Percentiles rank a stretch among this genome's conserved stretches.
phyloP scores from a whole-genome alignment of 495 filamentous ascomycete genomes.

The Penicillium paradoxum region DNA sequence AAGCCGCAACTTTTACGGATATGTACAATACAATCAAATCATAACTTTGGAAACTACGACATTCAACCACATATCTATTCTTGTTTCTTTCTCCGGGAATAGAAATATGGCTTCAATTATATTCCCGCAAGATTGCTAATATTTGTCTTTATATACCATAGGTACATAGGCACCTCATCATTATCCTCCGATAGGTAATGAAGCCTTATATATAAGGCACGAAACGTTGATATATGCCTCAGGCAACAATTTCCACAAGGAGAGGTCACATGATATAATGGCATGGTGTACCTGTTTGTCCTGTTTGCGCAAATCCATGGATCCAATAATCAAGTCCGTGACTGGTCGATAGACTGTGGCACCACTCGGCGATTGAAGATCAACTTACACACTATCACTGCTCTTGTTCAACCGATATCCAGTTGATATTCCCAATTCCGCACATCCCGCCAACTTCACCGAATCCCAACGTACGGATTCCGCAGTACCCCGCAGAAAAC shows the following conservation, averaged over 20 bases:
- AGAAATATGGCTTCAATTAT: too few species aligned
- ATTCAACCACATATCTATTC: neutral
- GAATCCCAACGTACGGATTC: neutral
- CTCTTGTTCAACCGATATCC: neutral
- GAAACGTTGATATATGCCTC: too few species aligned
- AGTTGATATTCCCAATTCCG: neutral
- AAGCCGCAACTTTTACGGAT: neutral
- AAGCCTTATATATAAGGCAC: too few species aligned
- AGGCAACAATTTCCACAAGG: too few species aligned
- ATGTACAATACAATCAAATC: neutral
- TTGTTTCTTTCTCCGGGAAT: too few species aligned
- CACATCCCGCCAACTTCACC: neutral
- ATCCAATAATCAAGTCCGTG: slow-evolving; percentile 9
- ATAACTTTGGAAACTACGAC: too few species aligned
- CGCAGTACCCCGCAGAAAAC: neutral
- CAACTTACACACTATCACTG: slow-evolving; percentile 3
- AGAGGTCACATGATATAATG: too few species aligned
- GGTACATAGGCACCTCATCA: too few species aligned
- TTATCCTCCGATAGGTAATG: too few species aligned
- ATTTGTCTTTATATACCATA: too few species aligned
- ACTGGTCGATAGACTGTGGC: slow-evolving; percentile 13
- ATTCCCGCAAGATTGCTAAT: too few species aligned
- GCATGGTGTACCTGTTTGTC: slow-evolving; percentile 11
- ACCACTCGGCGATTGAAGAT: slow-evolving; percentile 12
- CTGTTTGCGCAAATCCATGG: slow-evolving; percentile 3